These are phyloP conservation scores for Myotisia sp. DNA, from an alignment of 2,329 filamentous ascomycete species.

Conservation along the genomic window DNA sequence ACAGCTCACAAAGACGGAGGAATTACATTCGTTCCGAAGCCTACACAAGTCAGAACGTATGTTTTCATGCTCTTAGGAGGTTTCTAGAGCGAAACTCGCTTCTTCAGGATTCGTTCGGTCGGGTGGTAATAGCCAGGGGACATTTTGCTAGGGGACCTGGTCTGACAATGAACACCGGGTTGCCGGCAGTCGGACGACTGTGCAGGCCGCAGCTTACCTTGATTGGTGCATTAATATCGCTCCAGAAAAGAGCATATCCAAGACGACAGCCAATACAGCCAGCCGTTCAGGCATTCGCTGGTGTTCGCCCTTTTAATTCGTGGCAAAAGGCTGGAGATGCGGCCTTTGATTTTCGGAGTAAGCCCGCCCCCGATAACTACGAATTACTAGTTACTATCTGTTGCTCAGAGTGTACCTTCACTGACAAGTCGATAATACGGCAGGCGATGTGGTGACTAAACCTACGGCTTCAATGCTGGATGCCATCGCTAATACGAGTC, in stretches of 20 bases:
- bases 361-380: slow-evolving; percentile 1
- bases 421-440: not conserved
- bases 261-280: not conserved
- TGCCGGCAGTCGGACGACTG: not conserved
- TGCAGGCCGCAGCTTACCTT: not conserved
- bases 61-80: too few relatives aligned
- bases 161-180: slow-evolving; percentile 2
- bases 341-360: slow-evolving; percentile 12
- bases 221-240: not conserved
- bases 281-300: not conserved
- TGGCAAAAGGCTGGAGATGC: slow-evolving; percentile 9
- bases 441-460: slow-evolving; percentile 57
- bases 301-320: slow-evolving; percentile 1
- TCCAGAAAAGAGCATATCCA: not conserved
- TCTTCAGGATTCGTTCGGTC: too few relatives aligned
- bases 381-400: not conserved
- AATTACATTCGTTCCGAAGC: too few relatives aligned
- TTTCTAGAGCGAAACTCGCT: too few relatives aligned
- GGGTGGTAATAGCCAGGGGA: too few relatives aligned
- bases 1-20: too few relatives aligned
- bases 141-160: too few relatives aligned
- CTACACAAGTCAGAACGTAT: too few relatives aligned
- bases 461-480: slow-evolving; percentile 69
- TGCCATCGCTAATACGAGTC: slow-evolving; percentile 58
- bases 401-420: not conserved